Percentiles rank a stretch among this genome's conserved stretches.
These are phyloP conservation scores for Blastobotrys proliferans DNA, from an alignment of 1,139 yeast genomes.

Conservation along the genomic window DNA sequence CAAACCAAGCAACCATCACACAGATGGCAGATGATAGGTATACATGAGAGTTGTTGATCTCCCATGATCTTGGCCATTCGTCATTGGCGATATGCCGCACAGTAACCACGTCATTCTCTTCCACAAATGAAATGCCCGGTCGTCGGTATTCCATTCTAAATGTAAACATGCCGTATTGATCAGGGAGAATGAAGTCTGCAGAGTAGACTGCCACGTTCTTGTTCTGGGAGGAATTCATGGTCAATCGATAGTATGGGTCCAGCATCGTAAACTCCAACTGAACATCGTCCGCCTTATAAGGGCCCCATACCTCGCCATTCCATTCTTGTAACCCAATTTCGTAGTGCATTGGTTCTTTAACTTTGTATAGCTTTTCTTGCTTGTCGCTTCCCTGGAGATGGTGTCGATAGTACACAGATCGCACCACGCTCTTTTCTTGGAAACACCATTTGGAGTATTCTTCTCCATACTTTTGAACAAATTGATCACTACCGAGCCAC, in stretches of 20 bases:
- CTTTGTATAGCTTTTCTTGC: constrained; percentile 50
- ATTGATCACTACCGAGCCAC: constrained; percentile 70
- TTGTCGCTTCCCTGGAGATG: constrained; percentile 28
- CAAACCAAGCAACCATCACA: constrained; percentile 72
- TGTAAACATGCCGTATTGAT: constrained; percentile 96
- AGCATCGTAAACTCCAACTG: constrained; percentile 88
- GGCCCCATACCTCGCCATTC: constrained; percentile 62
- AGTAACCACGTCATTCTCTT: constrained; percentile 67
- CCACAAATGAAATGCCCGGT: constrained; percentile 67
- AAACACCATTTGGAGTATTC: constrained; percentile 72
- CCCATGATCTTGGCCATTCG: constrained; percentile 92
- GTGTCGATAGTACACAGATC: constrained; percentile 49
- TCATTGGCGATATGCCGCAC: constrained; percentile 94
- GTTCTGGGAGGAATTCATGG: constrained; percentile 26
- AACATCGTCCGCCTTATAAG: constrained; percentile 56
- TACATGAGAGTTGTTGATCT: constrained; percentile 89
- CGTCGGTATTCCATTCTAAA: constrained; percentile 77
- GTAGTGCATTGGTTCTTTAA: constrained; percentile 50
- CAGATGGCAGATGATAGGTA: constrained; percentile 67
- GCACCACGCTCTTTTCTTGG: constrained; percentile 63
- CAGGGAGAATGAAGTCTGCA: constrained; percentile 71
- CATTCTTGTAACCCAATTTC: constrained; percentile 65
- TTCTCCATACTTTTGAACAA: constrained; percentile 44
- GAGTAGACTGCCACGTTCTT: constrained; percentile 41
- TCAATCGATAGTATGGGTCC: constrained; percentile 89